Evolutionary conservation across 2,329 filamentous ascomycete species (phyloP), one percentile per base, ranked within the genome.

Genomic region (Claviceps capensis): DNA sequence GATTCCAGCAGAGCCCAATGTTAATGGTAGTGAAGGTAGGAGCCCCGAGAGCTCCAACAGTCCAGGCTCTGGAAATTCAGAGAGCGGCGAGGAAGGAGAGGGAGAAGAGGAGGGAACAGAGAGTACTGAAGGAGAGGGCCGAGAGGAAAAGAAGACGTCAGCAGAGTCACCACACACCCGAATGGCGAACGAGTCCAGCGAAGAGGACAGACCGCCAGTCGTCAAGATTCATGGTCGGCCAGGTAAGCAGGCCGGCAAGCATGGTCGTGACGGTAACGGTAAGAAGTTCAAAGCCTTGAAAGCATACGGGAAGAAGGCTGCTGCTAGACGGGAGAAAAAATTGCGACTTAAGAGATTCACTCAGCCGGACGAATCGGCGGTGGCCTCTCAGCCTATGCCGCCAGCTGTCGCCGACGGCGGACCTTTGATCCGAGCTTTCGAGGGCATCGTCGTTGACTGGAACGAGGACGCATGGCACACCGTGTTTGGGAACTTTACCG

Each of bases 381-480:
- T 68, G 40, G 61, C 69, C 50, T 63, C 65, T 23, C 65, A 67
- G 54, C 67, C 66, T 5, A 65, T 63, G 52, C 67, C 68, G 19
- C 65, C 67, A 7, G 67, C 67, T 26, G 62, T 69, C 30, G 65
- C 67, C 9, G 69, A 71, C 56, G 74, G 77, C 16, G 79, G 79
- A 3, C 81, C 85, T 0, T 71, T 95, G 42, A 77, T 97, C 57
- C 81, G 86, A 38, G 77, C 91, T 26, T 85, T 86, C 49, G 93
- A 98, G 66, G 87, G 81, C 23, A 81, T 98, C 47, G 74, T 97
- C 5, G 78, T 96, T 11, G 90, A 97, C 60, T 98, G 91, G 90
- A 79, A 74, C 44, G 72, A 81, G 7, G 74, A 83, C 7, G 82
- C 82, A 5, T 85, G 80, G 63, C 81, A 91, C 17, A 72, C 72